Evolutionary conservation across 2,329 filamentous ascomycete genomes (phyloP), one percentile per base, ranked within the genome.

Genomic region (Diaporthe sp.): DNA sequence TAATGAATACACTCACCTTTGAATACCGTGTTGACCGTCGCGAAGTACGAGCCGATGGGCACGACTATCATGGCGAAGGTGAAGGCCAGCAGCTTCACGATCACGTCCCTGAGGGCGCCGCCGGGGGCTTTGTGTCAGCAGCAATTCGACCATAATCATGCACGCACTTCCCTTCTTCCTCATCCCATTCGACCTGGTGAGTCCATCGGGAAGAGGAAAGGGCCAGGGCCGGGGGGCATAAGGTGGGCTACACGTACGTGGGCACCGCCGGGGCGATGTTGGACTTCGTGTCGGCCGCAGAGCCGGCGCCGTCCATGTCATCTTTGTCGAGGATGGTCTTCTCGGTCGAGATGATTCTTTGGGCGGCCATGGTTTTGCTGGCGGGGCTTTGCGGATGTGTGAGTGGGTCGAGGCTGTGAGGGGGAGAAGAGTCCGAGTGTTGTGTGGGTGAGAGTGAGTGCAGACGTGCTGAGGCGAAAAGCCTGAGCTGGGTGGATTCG

Each of bases 41-140:
- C 80, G 82, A 97, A 99, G 84, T 98, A 99, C 55, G 94, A 95
- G 53, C 94, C 92, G 78, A 99, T 94, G 19, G 97, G 97, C 27
- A 94, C 84, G 22, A 93, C 89, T 75, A 98, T 89, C 96, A 99
- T 98, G 81, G 95, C 96, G 51, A 96, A 86, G 0, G 96, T 97
- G 85, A 98, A 98, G 77, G 90, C 92, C 22, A 98, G 88, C 27
- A 99, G 91, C 85, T 98, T 99, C 81, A 92, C 86, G 77, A 99
- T 97, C 77, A 98, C 95, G 81, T 93, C 88, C 73, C 95, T 95
- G 72, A n/a, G n/a, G n/a, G n/a, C n/a, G n/a, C n/a, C n/a, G n/a
- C n/a, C n/a, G 15, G n/a, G 47, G 47, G 44, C 22, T 35, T 17
- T 71, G 75, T 70, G 56, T 75, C 63, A 72, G 47, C 19, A 59